A percentile compares a stretch with the other conserved stretches of the same genome.
Evolutionary conservation across 73 alveolate genomes (phyloP).

Genomic region (Paraurostyla sp.): DNA sequence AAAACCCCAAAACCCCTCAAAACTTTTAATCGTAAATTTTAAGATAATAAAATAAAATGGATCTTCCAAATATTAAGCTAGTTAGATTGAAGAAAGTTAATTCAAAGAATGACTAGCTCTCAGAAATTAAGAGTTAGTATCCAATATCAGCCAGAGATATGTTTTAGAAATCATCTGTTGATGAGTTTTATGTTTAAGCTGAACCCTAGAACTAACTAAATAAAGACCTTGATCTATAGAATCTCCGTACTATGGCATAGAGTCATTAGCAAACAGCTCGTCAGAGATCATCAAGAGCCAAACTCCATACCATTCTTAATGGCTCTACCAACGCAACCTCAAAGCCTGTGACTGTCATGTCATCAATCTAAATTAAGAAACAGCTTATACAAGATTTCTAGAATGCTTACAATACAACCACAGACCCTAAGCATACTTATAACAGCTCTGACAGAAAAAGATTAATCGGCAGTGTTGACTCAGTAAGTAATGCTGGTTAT

Average conservation of each 20-base stretch:
- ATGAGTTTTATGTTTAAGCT: not conserved
- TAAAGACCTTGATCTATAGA: too few species aligned
- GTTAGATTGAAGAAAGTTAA: not conserved
- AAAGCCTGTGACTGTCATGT: not conserved
- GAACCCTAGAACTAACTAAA: slow-evolving; percentile 2
- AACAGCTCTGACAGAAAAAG: too few species aligned
- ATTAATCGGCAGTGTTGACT: too few species aligned
- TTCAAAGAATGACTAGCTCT: not conserved
- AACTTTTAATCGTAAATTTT: too few species aligned
- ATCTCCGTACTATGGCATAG: too few species aligned
- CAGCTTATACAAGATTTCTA: not conserved
- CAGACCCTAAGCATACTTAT: too few species aligned
- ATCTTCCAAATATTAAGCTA: slow-evolving; percentile 11
- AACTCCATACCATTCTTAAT: not conserved
- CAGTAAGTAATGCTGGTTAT: too few species aligned
- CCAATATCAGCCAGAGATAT: slow-evolving; percentile 38
- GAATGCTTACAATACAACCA: not conserved
- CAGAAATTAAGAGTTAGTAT: not conserved
- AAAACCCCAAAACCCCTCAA: too few species aligned
- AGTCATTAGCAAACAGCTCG: too few species aligned
- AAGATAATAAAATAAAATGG: slow-evolving; percentile 24
- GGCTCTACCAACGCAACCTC: not conserved
- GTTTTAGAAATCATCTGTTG: slow-evolving; percentile 15
- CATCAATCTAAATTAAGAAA: not conserved
- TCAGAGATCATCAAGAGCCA: too few species aligned